Evolutionary conservation across 805 yeast genomes (phyloP), one percentile per base, ranked within the genome.

Genomic region (Alloascoidea africana): DNA sequence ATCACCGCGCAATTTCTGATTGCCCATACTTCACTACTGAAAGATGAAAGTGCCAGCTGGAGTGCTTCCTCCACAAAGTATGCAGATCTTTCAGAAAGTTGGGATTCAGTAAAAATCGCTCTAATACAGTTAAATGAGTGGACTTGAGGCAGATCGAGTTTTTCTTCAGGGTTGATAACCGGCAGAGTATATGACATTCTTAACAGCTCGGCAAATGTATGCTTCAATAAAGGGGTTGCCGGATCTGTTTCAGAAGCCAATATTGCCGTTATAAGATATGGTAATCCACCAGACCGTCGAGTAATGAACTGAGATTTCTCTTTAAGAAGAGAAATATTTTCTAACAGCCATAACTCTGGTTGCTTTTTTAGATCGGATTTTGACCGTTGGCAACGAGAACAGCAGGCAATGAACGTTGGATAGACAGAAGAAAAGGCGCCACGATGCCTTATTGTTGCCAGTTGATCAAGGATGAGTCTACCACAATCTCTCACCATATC

Each of bases 391-490:
- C 89, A 76, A n/a, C 72, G 54, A 11, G 56, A 44, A 46, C 95
- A 83, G 39, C 77, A 68, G 4, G 74, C 65, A 11, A 75, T 65
- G 47, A 81, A 84, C 0, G 91, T 70, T 3, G 96, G 95, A 44
- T 82, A 76, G 0, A 87, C 79, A 0, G 96, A 76, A 5, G 93
- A 77, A 43, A 89, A 83, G 0, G 96, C 95, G 19, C 97, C 97
- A 42, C 93, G 68, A 47, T 91, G 97, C 34, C 87, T 71, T 15
- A 87, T 77, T 0, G 73, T 63, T 2, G 83, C 66, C 27, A 91
- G 59, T 51, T 86, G 94, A 6, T 60, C 67, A 40, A 80, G 63
- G 2, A 84, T 53, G 4, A 77, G 48, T 1, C 68, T 65, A 6
- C 91, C 83, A 18, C 64, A 46, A 3, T 44, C 36, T 11, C 60